Percentiles rank a stretch among this genome's conserved stretches.
Evolutionary conservation across 2,329 filamentous ascomycete species (phyloP).

Genomic region (Bertia moriformis): DNA sequence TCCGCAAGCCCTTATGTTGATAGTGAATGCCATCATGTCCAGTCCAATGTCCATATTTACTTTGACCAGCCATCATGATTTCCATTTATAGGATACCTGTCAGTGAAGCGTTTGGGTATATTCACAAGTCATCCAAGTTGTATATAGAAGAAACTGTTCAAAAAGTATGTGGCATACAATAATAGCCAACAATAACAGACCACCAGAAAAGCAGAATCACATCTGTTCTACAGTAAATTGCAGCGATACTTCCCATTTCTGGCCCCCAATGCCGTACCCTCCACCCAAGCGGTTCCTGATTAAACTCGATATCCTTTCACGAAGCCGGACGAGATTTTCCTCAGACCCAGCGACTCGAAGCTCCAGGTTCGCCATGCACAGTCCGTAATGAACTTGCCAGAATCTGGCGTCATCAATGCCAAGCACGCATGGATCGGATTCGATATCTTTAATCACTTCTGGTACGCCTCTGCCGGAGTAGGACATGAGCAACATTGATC

Average conservation of each 20-base stretch:
- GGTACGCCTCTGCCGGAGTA: slow-evolving; percentile 25
- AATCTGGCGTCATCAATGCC: slow-evolving; percentile 50
- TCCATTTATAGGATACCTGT: too few species aligned
- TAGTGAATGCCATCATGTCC: too few species aligned
- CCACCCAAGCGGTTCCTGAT: slow-evolving; percentile 48
- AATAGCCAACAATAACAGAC: too few species aligned
- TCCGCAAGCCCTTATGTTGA: too few species aligned
- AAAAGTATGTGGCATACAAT: too few species aligned
- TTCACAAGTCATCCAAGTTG: too few species aligned
- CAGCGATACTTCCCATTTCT: slow-evolving; percentile 44
- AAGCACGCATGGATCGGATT: slow-evolving; percentile 40
- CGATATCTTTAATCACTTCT: slow-evolving; percentile 24
- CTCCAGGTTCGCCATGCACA: slow-evolving; percentile 56
- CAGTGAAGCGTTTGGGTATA: too few species aligned
- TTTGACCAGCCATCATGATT: too few species aligned
- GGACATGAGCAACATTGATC: slow-evolving; percentile 57
- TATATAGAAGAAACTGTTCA: too few species aligned
- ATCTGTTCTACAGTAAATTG: not conserved
- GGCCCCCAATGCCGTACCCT: slow-evolving; percentile 41
- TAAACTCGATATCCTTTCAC: slow-evolving; percentile 44
- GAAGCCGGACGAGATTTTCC: slow-evolving; percentile 33
- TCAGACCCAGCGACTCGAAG: slow-evolving; percentile 27
- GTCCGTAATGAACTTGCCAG: slow-evolving; percentile 60
- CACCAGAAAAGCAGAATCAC: too few species aligned
- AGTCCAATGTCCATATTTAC: too few species aligned